Conservation (phyloP, 1,284 basidiomycete species). For the Leccinum fuscescens region DNA sequence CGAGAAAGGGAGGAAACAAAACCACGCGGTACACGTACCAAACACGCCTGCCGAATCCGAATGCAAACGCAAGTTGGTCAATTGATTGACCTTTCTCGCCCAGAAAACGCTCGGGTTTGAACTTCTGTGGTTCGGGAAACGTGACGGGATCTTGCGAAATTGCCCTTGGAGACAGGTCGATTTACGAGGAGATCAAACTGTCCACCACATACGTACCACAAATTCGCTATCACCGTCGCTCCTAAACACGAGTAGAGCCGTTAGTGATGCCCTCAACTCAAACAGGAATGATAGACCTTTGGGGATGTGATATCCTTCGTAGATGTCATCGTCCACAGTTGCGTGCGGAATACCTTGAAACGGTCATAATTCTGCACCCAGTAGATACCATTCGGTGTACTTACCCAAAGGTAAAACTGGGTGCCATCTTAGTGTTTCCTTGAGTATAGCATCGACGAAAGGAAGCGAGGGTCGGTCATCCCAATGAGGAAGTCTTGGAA, state of each 20-base stretch:
- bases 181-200: not conserved
- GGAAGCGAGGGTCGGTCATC: conserved; percentile 38
- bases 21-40: conserved; percentile 26
- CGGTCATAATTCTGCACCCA: not conserved
- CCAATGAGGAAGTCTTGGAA: conserved; percentile 37
- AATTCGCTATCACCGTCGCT: conserved; percentile 22
- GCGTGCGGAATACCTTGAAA: conserved; percentile 40
- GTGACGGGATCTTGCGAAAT: conserved; percentile 41
- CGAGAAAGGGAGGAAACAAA: not conserved
- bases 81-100: conserved; percentile 22
- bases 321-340: conserved; percentile 43
- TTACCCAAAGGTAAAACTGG: conserved; percentile 39
- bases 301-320: conserved; percentile 42
- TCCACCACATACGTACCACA: conserved; percentile 13
- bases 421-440: conserved; percentile 52
- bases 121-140: conserved; percentile 43
- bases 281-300: conserved; percentile 26
- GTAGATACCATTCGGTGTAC: not conserved
- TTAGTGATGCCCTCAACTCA: not conserved
- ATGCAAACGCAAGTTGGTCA: conserved; percentile 41
- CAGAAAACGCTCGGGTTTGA: conserved; percentile 44
- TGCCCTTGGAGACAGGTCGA: conserved; percentile 32
- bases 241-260: conserved; percentile 10
- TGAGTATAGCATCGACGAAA: conserved; percentile 48
- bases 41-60: conserved; percentile 48